These are phyloP conservation scores for Phycomyces blakesleeanus DNA, from an alignment of 192 early-diverging fungal genomes.

Conservation along the genomic window DNA sequence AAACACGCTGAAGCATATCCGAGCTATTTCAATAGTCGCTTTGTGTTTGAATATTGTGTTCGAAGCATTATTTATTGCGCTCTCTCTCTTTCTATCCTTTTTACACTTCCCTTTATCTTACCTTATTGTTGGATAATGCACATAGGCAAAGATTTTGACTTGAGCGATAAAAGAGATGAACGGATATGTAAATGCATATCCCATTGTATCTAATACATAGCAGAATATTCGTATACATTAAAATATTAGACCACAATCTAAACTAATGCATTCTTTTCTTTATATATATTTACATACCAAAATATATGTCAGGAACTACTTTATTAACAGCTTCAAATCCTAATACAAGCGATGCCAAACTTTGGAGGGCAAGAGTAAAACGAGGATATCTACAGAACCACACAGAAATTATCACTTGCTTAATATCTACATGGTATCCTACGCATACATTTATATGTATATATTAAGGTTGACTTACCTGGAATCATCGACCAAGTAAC, in stretches of 20 bases:
- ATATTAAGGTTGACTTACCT: conserved; percentile 53
- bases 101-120: conserved; percentile 26
- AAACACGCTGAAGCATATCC: conserved; percentile 82
- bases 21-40: conserved; percentile 52
- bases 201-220: conserved; percentile 74
- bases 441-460: too few species aligned
- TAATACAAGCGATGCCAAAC: conserved; percentile 73
- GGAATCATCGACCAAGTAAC: conserved; percentile 66
- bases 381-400: conserved; percentile 56
- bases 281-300: too few species aligned
- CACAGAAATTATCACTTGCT: too few species aligned
- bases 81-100: not conserved
- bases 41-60: too few species aligned
- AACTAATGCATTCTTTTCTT: too few species aligned
- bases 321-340: conserved; percentile 69
- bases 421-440: too few species aligned
- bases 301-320: conserved; percentile 76
- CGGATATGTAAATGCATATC: conserved; percentile 93
- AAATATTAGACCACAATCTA: too few species aligned
- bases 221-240: too few species aligned
- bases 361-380: conserved; percentile 84
- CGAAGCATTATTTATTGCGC: too few species aligned
- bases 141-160: conserved; percentile 73
- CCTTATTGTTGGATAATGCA: conserved; percentile 95
- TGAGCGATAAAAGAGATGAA: conserved; percentile 58